phyloP scores from a whole-genome alignment of 805 yeast genomes.

The Metschnikowia picachoensis region DNA sequence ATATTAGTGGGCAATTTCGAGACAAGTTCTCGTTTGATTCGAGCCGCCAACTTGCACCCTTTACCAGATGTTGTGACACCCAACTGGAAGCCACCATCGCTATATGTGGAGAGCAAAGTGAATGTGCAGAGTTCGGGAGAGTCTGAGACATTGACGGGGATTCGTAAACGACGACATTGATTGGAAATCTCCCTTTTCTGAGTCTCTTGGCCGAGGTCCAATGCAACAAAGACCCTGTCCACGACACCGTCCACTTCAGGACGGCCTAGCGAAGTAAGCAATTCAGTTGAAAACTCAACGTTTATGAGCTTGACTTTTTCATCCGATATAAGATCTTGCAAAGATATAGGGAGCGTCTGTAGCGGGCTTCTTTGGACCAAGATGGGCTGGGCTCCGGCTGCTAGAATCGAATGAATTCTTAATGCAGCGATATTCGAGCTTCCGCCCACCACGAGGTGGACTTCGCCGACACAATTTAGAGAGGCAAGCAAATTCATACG shows the following conservation, averaged over 20 bases:
- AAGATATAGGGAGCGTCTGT: constrained; percentile 20
- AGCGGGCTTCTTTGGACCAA: constrained; percentile 39
- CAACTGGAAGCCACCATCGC: constrained; percentile 70
- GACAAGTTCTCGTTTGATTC: constrained; percentile 72
- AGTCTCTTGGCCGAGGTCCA: constrained; percentile 27
- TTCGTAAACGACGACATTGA: constrained; percentile 57
- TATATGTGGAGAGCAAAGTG: constrained; percentile 66
- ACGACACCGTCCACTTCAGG: constrained; percentile 57
- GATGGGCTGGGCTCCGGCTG: constrained; percentile 52
- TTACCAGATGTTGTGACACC: constrained; percentile 85
- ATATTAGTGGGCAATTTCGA: constrained; percentile 64
- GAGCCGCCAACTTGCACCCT: constrained; percentile 81
- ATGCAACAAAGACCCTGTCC: constrained; percentile 70
- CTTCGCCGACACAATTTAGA: constrained; percentile 43
- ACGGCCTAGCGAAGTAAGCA: constrained; percentile 59
- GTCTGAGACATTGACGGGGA: constrained; percentile 81
- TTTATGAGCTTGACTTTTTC: constrained; percentile 22
- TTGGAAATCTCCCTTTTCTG: constrained; percentile 42
- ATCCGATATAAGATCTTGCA: constrained; percentile 23
- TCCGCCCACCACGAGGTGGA: constrained; percentile 56
- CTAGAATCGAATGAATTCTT: constrained; percentile 46
- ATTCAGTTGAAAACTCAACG: constrained; percentile 32
- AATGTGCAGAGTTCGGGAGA: constrained; percentile 70
- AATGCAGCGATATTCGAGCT: constrained; percentile 39
- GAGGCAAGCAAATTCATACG: constrained; percentile 16